These are phyloP conservation scores for Biscutella laevigata DNA, from an alignment of 441 rosid genomes.

Conservation along the genomic window DNA sequence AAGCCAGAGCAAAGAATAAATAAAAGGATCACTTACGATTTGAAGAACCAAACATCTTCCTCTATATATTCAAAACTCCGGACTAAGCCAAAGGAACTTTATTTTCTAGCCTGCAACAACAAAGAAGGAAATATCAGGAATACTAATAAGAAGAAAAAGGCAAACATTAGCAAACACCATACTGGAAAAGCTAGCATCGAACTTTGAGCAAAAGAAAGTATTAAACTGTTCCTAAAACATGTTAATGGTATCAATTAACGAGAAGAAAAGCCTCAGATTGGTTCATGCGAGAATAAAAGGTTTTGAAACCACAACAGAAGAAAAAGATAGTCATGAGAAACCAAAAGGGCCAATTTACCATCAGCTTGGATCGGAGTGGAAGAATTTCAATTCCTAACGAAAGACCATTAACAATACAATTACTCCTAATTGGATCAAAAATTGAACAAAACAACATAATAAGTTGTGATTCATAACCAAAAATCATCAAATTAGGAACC, in stretches of 20 bases:
- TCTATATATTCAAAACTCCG: slow-evolving; percentile 13
- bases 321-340: not conserved
- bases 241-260: not conserved
- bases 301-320: no score
- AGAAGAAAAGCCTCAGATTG: not conserved
- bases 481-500: not conserved
- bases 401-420: not conserved
- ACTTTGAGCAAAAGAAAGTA: no score
- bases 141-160: not conserved
- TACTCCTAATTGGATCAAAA: not conserved
- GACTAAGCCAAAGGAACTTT: not conserved
- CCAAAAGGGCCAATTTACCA: not conserved
- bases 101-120: slow-evolving; percentile 5
- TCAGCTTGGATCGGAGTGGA: no score
- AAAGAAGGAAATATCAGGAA: not conserved
- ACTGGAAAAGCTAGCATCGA: not conserved
- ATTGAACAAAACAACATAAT: not conserved
- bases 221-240: not conserved
- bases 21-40: slow-evolving; percentile 36
- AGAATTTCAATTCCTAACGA: no score
- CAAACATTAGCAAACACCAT: not conserved
- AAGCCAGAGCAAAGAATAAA: not conserved
- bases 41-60: slow-evolving; percentile 55
- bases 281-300: not conserved
- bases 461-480: not conserved